These are phyloP conservation scores for Venturiaceae sp. DNA, from an alignment of 2,329 filamentous ascomycete species.

Conservation along the genomic window DNA sequence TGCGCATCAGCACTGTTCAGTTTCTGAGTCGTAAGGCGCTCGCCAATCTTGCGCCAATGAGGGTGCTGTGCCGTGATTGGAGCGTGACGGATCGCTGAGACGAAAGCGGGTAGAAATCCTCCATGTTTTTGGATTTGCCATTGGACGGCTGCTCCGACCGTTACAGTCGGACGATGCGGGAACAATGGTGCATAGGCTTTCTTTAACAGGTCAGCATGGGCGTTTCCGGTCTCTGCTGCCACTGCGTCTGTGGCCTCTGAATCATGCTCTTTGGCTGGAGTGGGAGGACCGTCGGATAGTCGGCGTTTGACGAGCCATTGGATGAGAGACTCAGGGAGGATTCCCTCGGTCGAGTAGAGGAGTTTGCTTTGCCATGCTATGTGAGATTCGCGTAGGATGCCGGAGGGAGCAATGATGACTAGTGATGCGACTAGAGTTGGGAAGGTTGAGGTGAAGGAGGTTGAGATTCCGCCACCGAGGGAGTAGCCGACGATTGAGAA, in stretches of 20 bases:
- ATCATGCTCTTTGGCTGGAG: neutral
- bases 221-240: slow-evolving; percentile 4
- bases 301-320: slow-evolving; percentile 4
- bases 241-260: neutral
- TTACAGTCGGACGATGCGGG: slow-evolving; percentile 39
- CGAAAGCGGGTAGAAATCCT: slow-evolving; percentile 61
- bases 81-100: slow-evolving; percentile 59
- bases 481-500: slow-evolving; percentile 74
- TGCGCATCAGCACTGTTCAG: slow-evolving; percentile 16
- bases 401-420: slow-evolving; percentile 69
- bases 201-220: neutral
- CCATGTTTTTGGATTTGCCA: slow-evolving; percentile 61
- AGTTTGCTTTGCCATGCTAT: slow-evolving; percentile 52
- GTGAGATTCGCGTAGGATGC: slow-evolving; percentile 58
- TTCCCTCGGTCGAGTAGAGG: slow-evolving; percentile 44
- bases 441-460: slow-evolving; percentile 60
- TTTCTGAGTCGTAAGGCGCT: slow-evolving; percentile 35
- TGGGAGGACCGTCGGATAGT: neutral
- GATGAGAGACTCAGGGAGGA: neutral
- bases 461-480: slow-evolving; percentile 65
- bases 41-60: slow-evolving; percentile 50
- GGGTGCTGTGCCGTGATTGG: slow-evolving; percentile 57
- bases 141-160: slow-evolving; percentile 51
- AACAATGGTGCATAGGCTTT: slow-evolving; percentile 31
- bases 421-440: slow-evolving; percentile 58